A percentile compares a stretch with the other conserved stretches of the same genome.
These are phyloP conservation scores for Arthrobotrys pseudoclavata DNA, from an alignment of 2,329 filamentous ascomycete genomes.

Conservation along the genomic window DNA sequence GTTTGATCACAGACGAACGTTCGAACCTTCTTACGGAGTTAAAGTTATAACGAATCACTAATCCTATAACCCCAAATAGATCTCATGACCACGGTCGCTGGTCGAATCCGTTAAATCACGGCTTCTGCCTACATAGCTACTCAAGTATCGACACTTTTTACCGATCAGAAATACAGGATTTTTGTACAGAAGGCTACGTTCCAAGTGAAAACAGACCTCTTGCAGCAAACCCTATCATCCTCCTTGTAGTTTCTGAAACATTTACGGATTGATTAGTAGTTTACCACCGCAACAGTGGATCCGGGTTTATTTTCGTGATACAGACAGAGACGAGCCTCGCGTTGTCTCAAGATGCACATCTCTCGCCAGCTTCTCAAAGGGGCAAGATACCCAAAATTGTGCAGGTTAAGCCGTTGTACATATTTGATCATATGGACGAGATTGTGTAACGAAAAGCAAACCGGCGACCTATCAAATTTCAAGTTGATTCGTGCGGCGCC, in stretches of 20 bases:
- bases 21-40: not conserved
- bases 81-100: not conserved
- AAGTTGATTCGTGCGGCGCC: not conserved
- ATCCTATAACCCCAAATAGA: no score
- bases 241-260: constrained; percentile 9
- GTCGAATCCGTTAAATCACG: not conserved
- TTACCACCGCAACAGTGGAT: not conserved
- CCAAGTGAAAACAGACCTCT: constrained; percentile 12
- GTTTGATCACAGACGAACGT: not conserved
- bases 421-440: constrained; percentile 37
- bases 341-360: constrained; percentile 43
- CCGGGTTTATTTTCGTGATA: constrained; percentile 29
- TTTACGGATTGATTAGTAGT: not conserved
- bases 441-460: constrained; percentile 40
- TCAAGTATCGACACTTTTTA: not conserved
- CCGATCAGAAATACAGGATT: not conserved
- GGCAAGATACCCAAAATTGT: constrained; percentile 12
- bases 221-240: not conserved
- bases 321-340: constrained; percentile 18
- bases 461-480: constrained; percentile 21
- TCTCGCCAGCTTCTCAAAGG: constrained; percentile 42
- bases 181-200: constrained; percentile 7
- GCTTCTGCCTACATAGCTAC: not conserved
- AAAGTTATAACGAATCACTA: not conserved
- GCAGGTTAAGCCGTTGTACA: constrained; percentile 6